Percentiles rank a stretch among this genome's conserved stretches.
Evolutionary conservation across 805 yeast species (phyloP).

Genomic region (Candida endomychidarum): DNA sequence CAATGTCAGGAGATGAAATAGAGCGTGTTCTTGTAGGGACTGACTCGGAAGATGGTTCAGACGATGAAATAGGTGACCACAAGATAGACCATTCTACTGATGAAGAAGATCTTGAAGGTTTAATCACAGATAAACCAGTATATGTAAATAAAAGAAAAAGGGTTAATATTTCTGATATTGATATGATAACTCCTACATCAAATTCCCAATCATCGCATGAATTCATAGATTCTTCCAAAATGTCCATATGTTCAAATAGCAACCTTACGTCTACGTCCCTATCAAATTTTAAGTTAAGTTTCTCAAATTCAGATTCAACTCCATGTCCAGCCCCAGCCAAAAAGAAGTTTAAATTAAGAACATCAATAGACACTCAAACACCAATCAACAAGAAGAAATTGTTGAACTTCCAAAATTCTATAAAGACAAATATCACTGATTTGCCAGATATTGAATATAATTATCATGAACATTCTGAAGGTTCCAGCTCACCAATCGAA

Average conservation of each 20-base stretch:
- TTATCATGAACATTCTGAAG: conserved; percentile 13
- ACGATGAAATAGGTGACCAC: conserved; percentile 24
- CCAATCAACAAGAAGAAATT: conserved; percentile 21
- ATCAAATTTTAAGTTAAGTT: conserved; percentile 15
- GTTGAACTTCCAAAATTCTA: conserved; percentile 32
- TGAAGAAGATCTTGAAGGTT: conserved; percentile 12
- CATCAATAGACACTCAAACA: conserved; percentile 10
- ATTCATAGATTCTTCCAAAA: background rate
- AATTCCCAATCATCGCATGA: conserved; percentile 6
- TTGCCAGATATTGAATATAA: conserved; percentile 11
- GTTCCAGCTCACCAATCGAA: conserved; percentile 12
- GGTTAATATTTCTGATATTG: conserved; percentile 17
- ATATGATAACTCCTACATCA: conserved; percentile 17
- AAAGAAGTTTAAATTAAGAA: conserved; percentile 32
- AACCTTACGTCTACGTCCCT: conserved; percentile 8
- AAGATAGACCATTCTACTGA: conserved; percentile 26
- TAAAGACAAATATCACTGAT: conserved; percentile 25
- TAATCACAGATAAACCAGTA: conserved; percentile 16
- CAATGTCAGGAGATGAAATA: conserved; percentile 11
- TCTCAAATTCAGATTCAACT: conserved; percentile 33
- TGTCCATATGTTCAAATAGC: conserved; percentile 15
- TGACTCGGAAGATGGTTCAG: conserved; percentile 13
- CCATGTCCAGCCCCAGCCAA: conserved; percentile 44
- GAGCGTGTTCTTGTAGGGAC: conserved; percentile 5
- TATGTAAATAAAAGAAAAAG: conserved; percentile 28